phyloP scores from a whole-genome alignment of 345 rosid species.

The Trapa incisa region DNA sequence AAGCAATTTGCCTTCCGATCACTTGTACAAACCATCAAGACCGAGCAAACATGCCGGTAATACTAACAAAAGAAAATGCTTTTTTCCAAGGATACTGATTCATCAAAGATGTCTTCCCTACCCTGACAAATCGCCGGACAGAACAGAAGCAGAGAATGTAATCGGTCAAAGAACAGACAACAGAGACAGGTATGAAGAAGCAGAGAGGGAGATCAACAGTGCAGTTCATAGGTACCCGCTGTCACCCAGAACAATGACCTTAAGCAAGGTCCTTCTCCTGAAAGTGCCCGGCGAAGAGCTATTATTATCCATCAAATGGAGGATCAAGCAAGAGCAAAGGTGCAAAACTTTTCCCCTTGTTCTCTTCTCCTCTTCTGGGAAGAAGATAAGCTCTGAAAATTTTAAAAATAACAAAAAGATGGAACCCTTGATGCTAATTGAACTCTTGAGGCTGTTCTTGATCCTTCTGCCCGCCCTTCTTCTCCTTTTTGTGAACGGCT shows the following conservation, averaged over 20 bases:
- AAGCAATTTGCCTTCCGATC: too few species aligned
- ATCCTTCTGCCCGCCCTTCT: too few species aligned
- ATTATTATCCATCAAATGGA: neutral
- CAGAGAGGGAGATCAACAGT: neutral
- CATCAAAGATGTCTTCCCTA: constrained; percentile 88
- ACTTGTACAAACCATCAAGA: neutral
- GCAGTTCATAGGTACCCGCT: constrained; percentile 40
- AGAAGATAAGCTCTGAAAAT: too few species aligned
- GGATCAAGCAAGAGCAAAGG: too few species aligned
- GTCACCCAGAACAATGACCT: constrained; percentile 81
- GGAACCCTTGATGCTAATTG: too few species aligned
- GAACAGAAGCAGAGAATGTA: neutral
- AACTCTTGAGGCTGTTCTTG: too few species aligned
- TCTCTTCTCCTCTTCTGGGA: neutral
- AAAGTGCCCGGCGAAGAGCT: constrained; percentile 10
- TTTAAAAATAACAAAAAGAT: too few species aligned
- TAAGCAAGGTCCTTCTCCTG: constrained; percentile 62
- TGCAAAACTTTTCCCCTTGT: neutral
- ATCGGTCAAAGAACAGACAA: neutral
- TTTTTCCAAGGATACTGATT: constrained; percentile 57
- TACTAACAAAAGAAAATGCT: neutral
- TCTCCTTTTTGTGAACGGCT: too few species aligned
- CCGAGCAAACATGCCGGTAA: neutral
- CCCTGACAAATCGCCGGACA: constrained; percentile 31
- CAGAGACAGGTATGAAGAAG: neutral